Evolutionary conservation across 225 moss, liverwort and hornwort species (phyloP), one percentile per base, ranked within the genome.

Genomic region (Physcomitrium patens): DNA sequence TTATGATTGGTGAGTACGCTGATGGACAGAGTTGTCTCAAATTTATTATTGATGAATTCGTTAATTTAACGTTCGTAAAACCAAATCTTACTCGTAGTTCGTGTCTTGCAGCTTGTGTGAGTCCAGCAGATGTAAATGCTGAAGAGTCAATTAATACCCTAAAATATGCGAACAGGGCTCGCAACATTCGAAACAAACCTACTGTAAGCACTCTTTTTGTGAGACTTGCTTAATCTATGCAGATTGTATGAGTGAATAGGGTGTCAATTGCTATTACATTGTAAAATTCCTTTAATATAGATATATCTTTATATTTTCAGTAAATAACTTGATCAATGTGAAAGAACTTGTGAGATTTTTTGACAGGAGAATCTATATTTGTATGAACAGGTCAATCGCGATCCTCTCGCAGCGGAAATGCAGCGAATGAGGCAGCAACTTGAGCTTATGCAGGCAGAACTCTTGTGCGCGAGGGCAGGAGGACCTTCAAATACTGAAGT

Each of bases 181-280:
- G 93, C 64, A 94, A 94, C 65, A 94, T 94, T 69, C 93, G 88
- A 48, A 94, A 94, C 17, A 94, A 94, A 67, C 93, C 93, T 37
- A 91, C 89, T 23, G 93, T 94, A 79, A 83, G 91, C 49, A 31
- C 82, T 65, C 20, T 51, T 68, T 12, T 50, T 42, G 17, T 57
- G 46, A 56, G 54, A 47, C 13, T 70, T 69, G 11, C 64, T 45
- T 48, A 58, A 47, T 41, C n/a, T 13, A 16, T 20, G 37, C 22
- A 59, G 31, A 66, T 37, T 52, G 63, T 52, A 22, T 22, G 6
- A 60, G 50, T 59, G 12, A 60, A 9, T 7, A 60, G 60, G 44
- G 4, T 42, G 6, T 41, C 19, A 28, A 22, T 22, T 15, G 6
- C 17, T 63, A 20, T 52, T 20, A 7, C 12, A 28, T 19, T 24